These are phyloP conservation scores for Aspergillus sp. DNA, from an alignment of 2,329 filamentous ascomycete species.

Conservation along the genomic window DNA sequence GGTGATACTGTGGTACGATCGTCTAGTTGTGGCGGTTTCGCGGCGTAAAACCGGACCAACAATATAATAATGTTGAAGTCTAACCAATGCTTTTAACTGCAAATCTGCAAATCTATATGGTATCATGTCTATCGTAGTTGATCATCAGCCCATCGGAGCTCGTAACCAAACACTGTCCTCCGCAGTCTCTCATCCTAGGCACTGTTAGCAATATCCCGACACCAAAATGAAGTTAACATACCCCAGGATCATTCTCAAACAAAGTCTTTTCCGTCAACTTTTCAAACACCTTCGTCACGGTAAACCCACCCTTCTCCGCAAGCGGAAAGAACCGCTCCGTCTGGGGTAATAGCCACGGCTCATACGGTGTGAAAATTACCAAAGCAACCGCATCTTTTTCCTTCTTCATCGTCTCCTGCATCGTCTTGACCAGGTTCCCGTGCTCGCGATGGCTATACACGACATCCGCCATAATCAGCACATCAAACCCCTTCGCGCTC, in stretches of 20 bases:
- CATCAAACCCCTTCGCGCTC: conserved; percentile 60
- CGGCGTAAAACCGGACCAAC: not conserved
- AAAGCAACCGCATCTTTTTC: conserved; percentile 62
- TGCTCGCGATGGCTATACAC: conserved; percentile 92
- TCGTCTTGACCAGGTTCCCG: conserved; percentile 69
- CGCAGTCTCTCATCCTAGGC: conserved; percentile 70
- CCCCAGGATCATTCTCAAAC: conserved; percentile 84
- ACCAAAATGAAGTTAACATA: conserved; percentile 36
- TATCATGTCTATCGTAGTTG: conserved; percentile 20
- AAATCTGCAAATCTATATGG: conserved; percentile 2
- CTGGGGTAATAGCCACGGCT: conserved; percentile 83
- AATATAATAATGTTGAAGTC: not conserved
- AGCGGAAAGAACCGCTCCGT: conserved; percentile 85
- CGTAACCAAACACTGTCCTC: conserved; percentile 79
- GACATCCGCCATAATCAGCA: conserved; percentile 83
- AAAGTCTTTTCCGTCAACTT: conserved; percentile 80
- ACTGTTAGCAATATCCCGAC: conserved; percentile 14
- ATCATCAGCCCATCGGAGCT: conserved; percentile 62
- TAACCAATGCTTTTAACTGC: not conserved
- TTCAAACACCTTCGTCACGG: conserved; percentile 77
- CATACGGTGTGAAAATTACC: conserved; percentile 92
- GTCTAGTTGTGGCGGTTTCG: not conserved
- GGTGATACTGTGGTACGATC: not conserved
- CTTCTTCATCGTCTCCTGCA: conserved; percentile 65
- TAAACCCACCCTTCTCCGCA: conserved; percentile 68